Conservation (phyloP, 2,329 filamentous ascomycete genomes). For the Scopulariopsis brevicaulis region DNA sequence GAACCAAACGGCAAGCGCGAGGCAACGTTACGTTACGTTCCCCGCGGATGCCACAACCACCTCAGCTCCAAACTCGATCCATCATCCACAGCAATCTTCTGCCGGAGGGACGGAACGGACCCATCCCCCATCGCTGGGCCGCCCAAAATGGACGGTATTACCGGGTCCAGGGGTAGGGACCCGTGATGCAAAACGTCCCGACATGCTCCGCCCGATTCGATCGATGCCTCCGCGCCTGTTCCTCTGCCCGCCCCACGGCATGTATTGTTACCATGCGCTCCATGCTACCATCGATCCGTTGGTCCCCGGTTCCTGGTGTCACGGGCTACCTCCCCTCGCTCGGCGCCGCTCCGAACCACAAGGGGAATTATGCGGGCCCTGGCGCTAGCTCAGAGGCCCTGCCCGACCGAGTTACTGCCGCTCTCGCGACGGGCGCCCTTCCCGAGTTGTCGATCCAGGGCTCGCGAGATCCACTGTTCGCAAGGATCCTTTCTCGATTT, state of each 20-base stretch:
- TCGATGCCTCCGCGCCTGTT: background rate
- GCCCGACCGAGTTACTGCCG: background rate
- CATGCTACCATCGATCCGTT: background rate
- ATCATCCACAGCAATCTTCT: background rate
- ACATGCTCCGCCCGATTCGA: background rate
- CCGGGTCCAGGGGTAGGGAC: no score
- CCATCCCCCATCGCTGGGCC: background rate
- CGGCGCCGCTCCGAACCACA: background rate
- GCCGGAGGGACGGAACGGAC: background rate
- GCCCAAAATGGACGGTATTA: background rate
- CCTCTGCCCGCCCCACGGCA: background rate
- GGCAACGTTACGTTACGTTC: background rate
- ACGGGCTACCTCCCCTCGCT: background rate
- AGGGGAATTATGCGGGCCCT: background rate
- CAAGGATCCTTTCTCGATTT: no score
- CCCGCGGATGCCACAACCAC: background rate
- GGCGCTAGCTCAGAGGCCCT: background rate
- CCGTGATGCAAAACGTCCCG: no score
- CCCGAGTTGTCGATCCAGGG: background rate
- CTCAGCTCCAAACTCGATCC: background rate
- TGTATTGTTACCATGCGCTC: background rate
- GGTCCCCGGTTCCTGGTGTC: background rate
- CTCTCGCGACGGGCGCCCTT: background rate
- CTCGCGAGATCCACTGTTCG: background rate
- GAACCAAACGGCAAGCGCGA: background rate